Evolutionary conservation across 345 rosid species (phyloP), one percentile per base, ranked within the genome.

Genomic region (Carallia brachiata): DNA sequence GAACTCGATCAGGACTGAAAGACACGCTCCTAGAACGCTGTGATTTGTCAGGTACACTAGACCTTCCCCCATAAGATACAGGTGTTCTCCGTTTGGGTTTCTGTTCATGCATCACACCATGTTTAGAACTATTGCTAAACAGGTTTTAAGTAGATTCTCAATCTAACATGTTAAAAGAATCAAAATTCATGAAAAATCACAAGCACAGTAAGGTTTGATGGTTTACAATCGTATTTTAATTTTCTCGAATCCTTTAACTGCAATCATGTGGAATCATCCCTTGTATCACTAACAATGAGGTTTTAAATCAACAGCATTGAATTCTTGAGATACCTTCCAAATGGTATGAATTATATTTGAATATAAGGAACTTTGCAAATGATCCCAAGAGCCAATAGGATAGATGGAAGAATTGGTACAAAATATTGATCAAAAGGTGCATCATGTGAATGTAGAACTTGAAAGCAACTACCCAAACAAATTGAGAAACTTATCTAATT

Each of bases 1-100:
- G 97, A 75, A 89, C 93, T 77, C 99, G 85, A 47, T 96, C 99
- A 36, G 98, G 89, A 78, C 93, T 96, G 83, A 85, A 96, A 53
- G 99, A 90, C 91, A 92, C 78, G 78, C 99, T 96, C 83, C 99
- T 89, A 9, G 99, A 92, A 70, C 99, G 97, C 78, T 92, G 97
- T 37, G 91, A 75, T 78, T 96, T 92, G 54, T 92, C 97, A 30
- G 98, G 94, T 47, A 82, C 90, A 32, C 84, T 74, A 52, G 99
- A 96, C 76, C 99, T 81, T 85, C 99, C 96, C 67, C 93, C 88
- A 73, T 90, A 83, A 30, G 97, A 83, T 40, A 55, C 93, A 28
- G 93, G 82, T 36, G 84, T 76, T 86, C 98, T 92, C 75, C 97
- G 80, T 76, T 96, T 96, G 13, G 90, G 96, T 90, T 96, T 96